Percentiles rank a stretch among this genome's conserved stretches.
These are phyloP conservation scores for Eucalyptus fibrosa DNA, from an alignment of 345 rosid species.

Conservation along the genomic window DNA sequence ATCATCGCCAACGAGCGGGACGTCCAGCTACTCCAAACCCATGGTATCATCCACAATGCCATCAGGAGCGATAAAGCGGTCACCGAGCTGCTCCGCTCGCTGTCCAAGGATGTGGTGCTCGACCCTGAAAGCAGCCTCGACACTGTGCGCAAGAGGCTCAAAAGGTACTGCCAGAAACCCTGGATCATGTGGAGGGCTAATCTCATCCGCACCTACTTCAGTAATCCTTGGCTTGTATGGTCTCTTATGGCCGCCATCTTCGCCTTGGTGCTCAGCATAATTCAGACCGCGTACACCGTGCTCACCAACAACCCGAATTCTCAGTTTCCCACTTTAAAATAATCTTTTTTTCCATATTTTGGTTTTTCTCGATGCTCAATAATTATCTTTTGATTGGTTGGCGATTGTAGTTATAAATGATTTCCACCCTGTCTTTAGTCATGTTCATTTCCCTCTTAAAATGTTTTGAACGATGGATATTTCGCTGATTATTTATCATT, in stretches of 20 bases:
- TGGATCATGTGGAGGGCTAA: conserved; percentile 36
- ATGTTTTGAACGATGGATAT: not conserved
- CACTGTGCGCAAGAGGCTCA: conserved; percentile 8
- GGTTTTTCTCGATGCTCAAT: not conserved
- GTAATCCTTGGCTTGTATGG: conserved; percentile 30
- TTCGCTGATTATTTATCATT: not conserved
- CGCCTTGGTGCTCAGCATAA: conserved; percentile 23
- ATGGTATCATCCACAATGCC: conserved; percentile 27
- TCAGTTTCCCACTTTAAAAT: not conserved
- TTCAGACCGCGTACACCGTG: not conserved
- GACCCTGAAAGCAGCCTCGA: conserved; percentile 16
- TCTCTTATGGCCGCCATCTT: conserved; percentile 15
- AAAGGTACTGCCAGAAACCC: conserved; percentile 9
- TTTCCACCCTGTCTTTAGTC: not conserved
- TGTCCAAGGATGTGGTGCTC: conserved; percentile 12
- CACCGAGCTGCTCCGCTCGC: conserved; percentile 22
- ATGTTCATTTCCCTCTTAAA: not conserved
- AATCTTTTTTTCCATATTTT: not conserved
- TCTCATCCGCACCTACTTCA: conserved; percentile 28
- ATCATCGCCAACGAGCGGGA: conserved; percentile 22
- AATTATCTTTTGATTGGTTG: not conserved
- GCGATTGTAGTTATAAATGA: not conserved
- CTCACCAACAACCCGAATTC: not conserved
- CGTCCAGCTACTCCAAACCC: conserved; percentile 19
- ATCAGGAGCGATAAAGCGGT: conserved; percentile 29